A percentile compares a stretch with the other conserved stretches of the same genome.
Conservation (phyloP, 805 yeast species). For the Ogataea siamensis region DNA sequence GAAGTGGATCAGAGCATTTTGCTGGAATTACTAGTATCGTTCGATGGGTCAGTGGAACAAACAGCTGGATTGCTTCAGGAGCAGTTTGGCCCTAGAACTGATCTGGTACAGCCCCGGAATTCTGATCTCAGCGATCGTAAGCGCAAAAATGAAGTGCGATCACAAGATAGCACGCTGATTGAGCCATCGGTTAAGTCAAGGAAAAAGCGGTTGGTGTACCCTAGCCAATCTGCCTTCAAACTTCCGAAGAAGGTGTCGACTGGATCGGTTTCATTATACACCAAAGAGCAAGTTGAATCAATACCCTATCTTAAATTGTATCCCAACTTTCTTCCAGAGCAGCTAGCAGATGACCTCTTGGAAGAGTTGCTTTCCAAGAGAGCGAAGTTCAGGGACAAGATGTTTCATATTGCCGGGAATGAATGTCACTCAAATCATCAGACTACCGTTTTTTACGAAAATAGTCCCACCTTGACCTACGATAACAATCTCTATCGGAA, state of each 20-base stretch:
- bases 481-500: slow-evolving; percentile 18
- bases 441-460: slow-evolving; percentile 30
- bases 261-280: slow-evolving; percentile 37
- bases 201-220: too few species aligned
- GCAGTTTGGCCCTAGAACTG: too few species aligned
- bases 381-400: slow-evolving; percentile 38
- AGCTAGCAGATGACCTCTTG: slow-evolving; percentile 46
- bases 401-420: slow-evolving; percentile 64
- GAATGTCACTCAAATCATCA: slow-evolving; percentile 58
- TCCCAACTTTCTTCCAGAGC: slow-evolving; percentile 49
- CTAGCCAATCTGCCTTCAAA: neutral
- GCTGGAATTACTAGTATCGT: slow-evolving; percentile 50
- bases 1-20: slow-evolving; percentile 40
- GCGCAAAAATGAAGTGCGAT: too few species aligned
- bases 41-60: slow-evolving; percentile 49
- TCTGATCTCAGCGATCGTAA: too few species aligned
- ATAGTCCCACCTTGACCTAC: slow-evolving; percentile 26
- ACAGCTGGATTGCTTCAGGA: slow-evolving; percentile 44
- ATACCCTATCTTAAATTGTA: slow-evolving; percentile 52
- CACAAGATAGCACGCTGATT: too few species aligned
- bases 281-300: slow-evolving; percentile 48
- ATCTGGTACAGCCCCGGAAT: too few species aligned
- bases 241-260: neutral
- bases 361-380: slow-evolving; percentile 41
- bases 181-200: too few species aligned